Conservation (phyloP, 495 filamentous ascomycete genomes). For the Aspergillus nanangensis region DNA sequence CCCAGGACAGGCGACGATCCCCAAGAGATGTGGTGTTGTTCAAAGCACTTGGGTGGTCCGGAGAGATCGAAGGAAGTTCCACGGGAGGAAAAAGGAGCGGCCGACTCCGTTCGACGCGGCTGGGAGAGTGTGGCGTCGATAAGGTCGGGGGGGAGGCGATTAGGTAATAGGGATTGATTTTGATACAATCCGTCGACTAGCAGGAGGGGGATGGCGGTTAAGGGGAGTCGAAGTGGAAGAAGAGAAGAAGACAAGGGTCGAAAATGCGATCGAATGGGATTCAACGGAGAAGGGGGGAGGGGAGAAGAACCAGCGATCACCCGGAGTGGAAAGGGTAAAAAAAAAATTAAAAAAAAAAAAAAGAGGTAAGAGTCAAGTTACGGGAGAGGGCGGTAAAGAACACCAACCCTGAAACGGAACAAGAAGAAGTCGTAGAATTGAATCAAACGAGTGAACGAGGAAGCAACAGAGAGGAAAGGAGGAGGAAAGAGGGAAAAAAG, state of each 20-base stretch:
- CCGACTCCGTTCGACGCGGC: not conserved
- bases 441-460: constrained; percentile 15
- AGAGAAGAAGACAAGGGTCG: too few species aligned
- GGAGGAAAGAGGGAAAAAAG: constrained; percentile 7
- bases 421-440: too few species aligned
- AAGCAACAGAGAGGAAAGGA: constrained; percentile 10
- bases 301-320: constrained; percentile 2
- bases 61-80: not conserved
- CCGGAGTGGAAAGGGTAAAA: not conserved
- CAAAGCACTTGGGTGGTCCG: constrained; percentile 2
- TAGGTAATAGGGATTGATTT: not conserved
- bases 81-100: not conserved
- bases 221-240: too few species aligned
- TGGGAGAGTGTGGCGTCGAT: not conserved
- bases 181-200: too few species aligned
- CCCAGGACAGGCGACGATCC: constrained; percentile 17
- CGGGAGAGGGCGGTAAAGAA: constrained; percentile 3
- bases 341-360: not conserved
- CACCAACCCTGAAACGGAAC: constrained; percentile 4
- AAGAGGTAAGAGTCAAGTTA: constrained; percentile 1
- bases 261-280: not conserved
- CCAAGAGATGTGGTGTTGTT: constrained; percentile 2
- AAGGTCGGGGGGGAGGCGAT: not conserved
- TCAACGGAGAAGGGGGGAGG: constrained; percentile 2
- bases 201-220: too few species aligned